phyloP scores from a whole-genome alignment of 2,329 filamentous ascomycete genomes.

The Paraphoma chrysanthemicola region DNA sequence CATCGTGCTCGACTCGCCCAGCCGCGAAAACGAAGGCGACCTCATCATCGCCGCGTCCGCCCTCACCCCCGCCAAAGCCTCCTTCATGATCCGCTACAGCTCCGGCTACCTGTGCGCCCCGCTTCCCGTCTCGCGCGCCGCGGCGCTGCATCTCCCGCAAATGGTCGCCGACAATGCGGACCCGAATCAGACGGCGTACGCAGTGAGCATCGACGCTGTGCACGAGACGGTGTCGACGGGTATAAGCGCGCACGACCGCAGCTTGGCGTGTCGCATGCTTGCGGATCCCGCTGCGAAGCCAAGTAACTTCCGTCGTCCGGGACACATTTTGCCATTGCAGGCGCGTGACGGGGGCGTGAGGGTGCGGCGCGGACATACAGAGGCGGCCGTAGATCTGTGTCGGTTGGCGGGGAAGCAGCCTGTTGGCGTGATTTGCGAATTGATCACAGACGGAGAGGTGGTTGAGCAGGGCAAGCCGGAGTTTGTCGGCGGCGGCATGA shows the following conservation, averaged over 20 bases:
- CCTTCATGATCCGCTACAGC: constrained; percentile 92
- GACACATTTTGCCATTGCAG: constrained; percentile 87
- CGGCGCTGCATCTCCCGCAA: constrained; percentile 78
- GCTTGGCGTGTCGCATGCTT: constrained; percentile 79
- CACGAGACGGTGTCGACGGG: constrained; percentile 75
- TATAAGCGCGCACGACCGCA: constrained; percentile 87
- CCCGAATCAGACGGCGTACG: constrained; percentile 91
- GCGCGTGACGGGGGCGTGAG: constrained; percentile 81
- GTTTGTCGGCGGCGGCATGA: constrained; percentile 78
- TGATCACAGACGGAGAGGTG: constrained; percentile 84
- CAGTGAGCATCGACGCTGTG: constrained; percentile 82
- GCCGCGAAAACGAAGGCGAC: constrained; percentile 97
- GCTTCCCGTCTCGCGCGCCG: constrained; percentile 72
- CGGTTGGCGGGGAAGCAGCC: constrained; percentile 74
- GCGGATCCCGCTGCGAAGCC: constrained; percentile 66
- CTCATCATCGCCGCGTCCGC: constrained; percentile 90
- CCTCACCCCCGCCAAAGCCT: constrained; percentile 88
- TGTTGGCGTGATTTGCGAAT: constrained; percentile 86
- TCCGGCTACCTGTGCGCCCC: constrained; percentile 92
- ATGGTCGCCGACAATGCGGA: constrained; percentile 84
- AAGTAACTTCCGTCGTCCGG: constrained; percentile 77
- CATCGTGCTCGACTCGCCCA: constrained; percentile 89
- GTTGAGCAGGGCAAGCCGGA: constrained; percentile 69
- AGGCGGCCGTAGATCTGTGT: constrained; percentile 92
- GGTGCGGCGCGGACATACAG: constrained; percentile 84